Evolutionary conservation across 1,139 yeast genomes (phyloP).

Genomic region (Debaryomyces subglobosus): DNA sequence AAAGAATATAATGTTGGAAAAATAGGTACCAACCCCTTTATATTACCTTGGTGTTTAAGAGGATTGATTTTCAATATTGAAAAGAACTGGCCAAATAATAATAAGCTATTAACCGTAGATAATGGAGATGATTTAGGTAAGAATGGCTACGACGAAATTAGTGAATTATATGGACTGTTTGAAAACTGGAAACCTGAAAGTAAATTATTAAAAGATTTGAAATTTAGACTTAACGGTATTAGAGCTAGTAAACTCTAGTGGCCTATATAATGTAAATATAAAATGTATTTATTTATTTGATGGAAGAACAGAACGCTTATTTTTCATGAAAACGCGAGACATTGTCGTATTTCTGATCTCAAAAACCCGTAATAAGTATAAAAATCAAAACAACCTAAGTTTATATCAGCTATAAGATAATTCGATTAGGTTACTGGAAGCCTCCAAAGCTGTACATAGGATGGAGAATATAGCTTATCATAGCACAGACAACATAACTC

Average conservation of each 20-base stretch:
- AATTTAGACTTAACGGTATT: conserved; percentile 80
- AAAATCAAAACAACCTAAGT: background rate
- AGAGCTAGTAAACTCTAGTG: conserved; percentile 43
- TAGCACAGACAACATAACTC: background rate
- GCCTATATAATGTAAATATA: background rate
- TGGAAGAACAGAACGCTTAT: background rate
- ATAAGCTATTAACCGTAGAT: conserved; percentile 29
- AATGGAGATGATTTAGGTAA: conserved; percentile 30
- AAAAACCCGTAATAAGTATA: background rate
- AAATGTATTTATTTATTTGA: background rate
- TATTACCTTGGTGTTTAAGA: conserved; percentile 90
- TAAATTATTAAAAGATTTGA: conserved; percentile 77
- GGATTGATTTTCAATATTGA: conserved; percentile 73
- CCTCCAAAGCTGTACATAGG: conserved; percentile 2
- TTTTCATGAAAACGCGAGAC: background rate
- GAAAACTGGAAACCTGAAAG: conserved; percentile 86
- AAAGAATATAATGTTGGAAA: conserved; percentile 63
- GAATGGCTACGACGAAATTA: conserved; percentile 56
- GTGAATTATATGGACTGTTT: conserved; percentile 66
- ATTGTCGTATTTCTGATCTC: conserved; percentile 1
- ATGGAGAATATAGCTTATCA: background rate
- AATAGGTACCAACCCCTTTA: conserved; percentile 76
- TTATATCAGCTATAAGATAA: background rate
- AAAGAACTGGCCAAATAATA: conserved; percentile 51
- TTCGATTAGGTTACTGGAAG: background rate